These are phyloP conservation scores for Pseudocercospora fuligena DNA, from an alignment of 2,329 filamentous ascomycete species.

Conservation along the genomic window DNA sequence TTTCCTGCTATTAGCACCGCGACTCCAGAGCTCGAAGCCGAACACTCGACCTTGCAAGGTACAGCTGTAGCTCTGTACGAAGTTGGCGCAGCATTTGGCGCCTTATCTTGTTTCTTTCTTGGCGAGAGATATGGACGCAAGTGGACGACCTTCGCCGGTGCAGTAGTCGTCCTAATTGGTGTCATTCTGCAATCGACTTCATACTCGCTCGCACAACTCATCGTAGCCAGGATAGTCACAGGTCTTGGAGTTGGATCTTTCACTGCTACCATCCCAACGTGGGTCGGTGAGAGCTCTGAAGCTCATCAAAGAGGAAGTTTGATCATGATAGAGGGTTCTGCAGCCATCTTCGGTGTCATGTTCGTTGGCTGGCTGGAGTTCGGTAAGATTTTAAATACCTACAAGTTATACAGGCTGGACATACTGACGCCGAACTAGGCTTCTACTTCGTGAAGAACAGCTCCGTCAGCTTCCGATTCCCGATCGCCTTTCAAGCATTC, in stretches of 20 bases:
- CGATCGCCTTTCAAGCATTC: slow-evolving; percentile 50
- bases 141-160: slow-evolving; percentile 48
- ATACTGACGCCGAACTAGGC: background rate
- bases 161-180: slow-evolving; percentile 46
- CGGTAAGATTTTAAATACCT: background rate
- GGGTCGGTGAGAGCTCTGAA: slow-evolving; percentile 29
- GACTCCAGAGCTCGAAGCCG: slow-evolving; percentile 22
- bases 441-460: slow-evolving; percentile 31
- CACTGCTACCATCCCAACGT: slow-evolving; percentile 31
- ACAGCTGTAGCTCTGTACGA: slow-evolving; percentile 39
- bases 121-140: slow-evolving; percentile 50
- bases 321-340: slow-evolving; percentile 31
- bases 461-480: slow-evolving; percentile 42
- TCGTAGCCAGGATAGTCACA: slow-evolving; percentile 57
- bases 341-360: slow-evolving; percentile 33
- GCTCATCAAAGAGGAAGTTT: slow-evolving; percentile 28
- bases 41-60: slow-evolving; percentile 36
- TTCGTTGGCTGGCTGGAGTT: slow-evolving; percentile 35
- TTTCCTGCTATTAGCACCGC: slow-evolving; percentile 46
- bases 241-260: slow-evolving; percentile 49
- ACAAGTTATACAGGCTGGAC: background rate
- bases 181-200: slow-evolving; percentile 46
- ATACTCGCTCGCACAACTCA: slow-evolving; percentile 53
- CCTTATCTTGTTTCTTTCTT: slow-evolving; percentile 47
- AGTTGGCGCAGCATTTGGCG: slow-evolving; percentile 35